Conservation (phyloP, 345 rosid genomes). For the Cardamine resedifolia region DNA sequence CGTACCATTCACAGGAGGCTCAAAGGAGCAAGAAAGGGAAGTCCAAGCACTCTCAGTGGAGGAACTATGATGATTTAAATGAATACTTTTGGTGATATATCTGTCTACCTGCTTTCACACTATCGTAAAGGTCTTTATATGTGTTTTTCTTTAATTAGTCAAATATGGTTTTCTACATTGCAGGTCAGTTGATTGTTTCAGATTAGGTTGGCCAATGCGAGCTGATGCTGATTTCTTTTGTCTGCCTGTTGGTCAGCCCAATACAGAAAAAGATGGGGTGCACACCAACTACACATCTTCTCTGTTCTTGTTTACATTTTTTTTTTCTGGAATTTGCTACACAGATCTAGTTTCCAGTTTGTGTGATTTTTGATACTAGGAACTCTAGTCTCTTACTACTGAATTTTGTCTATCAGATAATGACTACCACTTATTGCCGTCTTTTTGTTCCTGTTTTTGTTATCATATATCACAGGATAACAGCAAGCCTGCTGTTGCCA, state of each 20-base stretch:
- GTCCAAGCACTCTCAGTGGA: constrained; percentile 99
- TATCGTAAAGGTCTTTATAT: neutral
- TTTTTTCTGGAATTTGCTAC: constrained; percentile 1
- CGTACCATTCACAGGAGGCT: constrained; percentile 70
- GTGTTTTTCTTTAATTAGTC: constrained; percentile 15
- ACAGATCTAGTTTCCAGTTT: neutral
- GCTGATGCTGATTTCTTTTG: constrained; percentile 91
- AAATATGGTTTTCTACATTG: constrained; percentile 27
- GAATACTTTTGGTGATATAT: constrained; percentile 85
- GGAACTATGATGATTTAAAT: constrained; percentile 97
- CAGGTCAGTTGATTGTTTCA: constrained; percentile 97
- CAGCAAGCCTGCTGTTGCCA: constrained; percentile 50
- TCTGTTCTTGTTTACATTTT: neutral
- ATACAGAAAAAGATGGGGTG: constrained; percentile 65
- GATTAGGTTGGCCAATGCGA: constrained; percentile 99
- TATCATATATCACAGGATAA: constrained; percentile 52
- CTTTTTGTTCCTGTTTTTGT: neutral
- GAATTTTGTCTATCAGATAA: constrained; percentile 4
- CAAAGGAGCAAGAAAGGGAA: constrained; percentile 74
- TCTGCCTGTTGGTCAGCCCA: constrained; percentile 38
- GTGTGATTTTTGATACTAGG: neutral
- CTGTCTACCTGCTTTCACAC: neutral
- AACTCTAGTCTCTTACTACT: constrained; percentile 2
- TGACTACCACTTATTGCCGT: neutral
- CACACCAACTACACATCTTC: constrained; percentile 16